Evolutionary conservation across 2,329 filamentous ascomycete species (phyloP), one percentile per base, ranked within the genome.

Genomic region (Coleophoma eucalyptorum): DNA sequence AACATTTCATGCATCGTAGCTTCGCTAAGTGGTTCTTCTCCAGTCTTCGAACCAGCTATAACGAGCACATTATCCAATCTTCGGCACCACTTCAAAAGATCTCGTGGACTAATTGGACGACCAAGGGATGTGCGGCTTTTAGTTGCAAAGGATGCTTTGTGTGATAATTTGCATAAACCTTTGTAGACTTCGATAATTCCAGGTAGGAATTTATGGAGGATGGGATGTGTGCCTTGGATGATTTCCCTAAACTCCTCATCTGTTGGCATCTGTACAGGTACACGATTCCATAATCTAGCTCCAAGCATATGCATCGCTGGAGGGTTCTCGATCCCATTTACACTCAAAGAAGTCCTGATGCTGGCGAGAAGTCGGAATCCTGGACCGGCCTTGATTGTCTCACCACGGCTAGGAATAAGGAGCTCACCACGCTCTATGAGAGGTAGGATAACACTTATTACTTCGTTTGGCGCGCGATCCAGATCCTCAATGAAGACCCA

Each of bases 401-500:
- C 91, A 50, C 90, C 92, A 52, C 93, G 85, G 60, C 87, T 95
- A 0, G 94, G 90, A 31, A 99, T 91, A 4, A 95, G 76, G 13
- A 99, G 79, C 66, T 97, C 90, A n/a, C 90, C 85, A 53, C 89
- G 84, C 69, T 99, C 94, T 53, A 99, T 92, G 8, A 99, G 78
- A 10, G 95, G 94, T 21, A 99, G 76, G 26, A 99, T 80, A 13
- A 92, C 91, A 66, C 93, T 96, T 67, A 99, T 84, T 44, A 99
- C 89, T 69, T 99, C 94, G 58, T 90, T 93, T 4, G 95, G 94
- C 11, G 94, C 94, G 55, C 93, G 85, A 66, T 99, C 92, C 38
- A 99, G 78, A 68, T 99, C 95, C 69, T 99, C 95, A 52, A 99
- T 95, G 57, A 99, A 77, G 6, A 99, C 89, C 95, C 94, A 99